These are phyloP conservation scores for Diutina siamensis DNA, from an alignment of 1,139 yeast genomes.

Conservation along the genomic window DNA sequence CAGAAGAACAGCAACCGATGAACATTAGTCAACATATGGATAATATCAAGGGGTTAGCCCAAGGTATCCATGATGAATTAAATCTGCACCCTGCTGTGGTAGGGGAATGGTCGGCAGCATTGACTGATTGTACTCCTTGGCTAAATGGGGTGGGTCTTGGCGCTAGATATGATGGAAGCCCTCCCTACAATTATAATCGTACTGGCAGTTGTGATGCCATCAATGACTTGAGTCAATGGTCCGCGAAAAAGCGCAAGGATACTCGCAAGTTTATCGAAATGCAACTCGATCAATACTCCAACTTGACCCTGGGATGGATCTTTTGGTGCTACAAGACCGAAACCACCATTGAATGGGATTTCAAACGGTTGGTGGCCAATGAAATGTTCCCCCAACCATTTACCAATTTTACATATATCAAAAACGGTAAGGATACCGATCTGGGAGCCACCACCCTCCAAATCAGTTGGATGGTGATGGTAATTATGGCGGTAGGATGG, in stretches of 20 bases:
- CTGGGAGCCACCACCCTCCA: neutral
- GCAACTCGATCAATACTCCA: conserved; percentile 34
- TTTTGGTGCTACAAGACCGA: conserved; percentile 67
- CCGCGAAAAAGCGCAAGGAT: conserved; percentile 26
- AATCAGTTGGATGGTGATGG: neutral
- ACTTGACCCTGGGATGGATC: conserved; percentile 42
- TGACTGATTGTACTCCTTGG: conserved; percentile 90
- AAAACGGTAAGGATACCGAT: conserved; percentile 26
- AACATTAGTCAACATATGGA: conserved; percentile 26
- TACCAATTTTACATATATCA: conserved; percentile 27
- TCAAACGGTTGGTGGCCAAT: conserved; percentile 33
- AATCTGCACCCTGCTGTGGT: conserved; percentile 38
- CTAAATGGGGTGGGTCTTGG: conserved; percentile 86
- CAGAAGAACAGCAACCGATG: conserved; percentile 26
- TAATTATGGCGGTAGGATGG: no score
- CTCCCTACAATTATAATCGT: conserved; percentile 16
- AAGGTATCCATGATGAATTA: conserved; percentile 21
- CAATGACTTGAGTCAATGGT: conserved; percentile 26
- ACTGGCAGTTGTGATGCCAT: conserved; percentile 21
- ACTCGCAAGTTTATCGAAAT: conserved; percentile 36
- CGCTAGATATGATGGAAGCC: conserved; percentile 39
- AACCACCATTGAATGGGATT: conserved; percentile 52
- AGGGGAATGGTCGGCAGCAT: conserved; percentile 89
- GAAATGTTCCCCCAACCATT: conserved; percentile 55
- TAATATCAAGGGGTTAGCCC: conserved; percentile 26